A percentile compares a stretch with the other conserved stretches of the same genome.
phyloP scores from a whole-genome alignment of 2,329 filamentous ascomycete genomes.

The Ophiocordyceps robertsii region DNA sequence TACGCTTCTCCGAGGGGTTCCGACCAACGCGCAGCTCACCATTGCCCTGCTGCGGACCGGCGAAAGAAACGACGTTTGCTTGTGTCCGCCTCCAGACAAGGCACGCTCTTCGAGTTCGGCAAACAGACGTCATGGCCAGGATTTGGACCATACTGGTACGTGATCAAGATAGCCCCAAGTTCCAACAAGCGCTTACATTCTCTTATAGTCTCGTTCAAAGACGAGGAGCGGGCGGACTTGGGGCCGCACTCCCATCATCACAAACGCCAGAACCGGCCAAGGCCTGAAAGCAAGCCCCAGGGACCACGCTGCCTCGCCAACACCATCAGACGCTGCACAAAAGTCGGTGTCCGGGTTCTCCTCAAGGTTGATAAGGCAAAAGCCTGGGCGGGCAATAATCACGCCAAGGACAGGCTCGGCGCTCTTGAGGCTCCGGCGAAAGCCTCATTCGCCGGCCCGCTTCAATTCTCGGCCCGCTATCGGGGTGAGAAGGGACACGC shows the following conservation, averaged over 20 bases:
- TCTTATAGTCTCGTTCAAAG: not conserved
- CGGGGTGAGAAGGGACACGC: constrained; percentile 58
- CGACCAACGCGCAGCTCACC: not conserved
- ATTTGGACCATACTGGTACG: not conserved
- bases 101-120: not conserved
- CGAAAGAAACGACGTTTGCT: not conserved
- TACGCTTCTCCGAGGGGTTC: not conserved
- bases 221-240: not conserved
- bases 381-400: not conserved
- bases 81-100: not conserved
- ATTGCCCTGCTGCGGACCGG: not conserved
- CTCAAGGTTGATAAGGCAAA: not conserved
- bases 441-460: constrained; percentile 39
- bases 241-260: not conserved
- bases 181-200: not conserved
- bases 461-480: constrained; percentile 59
- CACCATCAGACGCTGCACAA: not conserved
- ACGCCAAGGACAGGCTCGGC: not conserved
- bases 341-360: not conserved
- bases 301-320: not conserved
- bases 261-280: not conserved
- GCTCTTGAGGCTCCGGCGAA: not conserved
- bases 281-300: not conserved
- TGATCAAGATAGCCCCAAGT: not conserved
- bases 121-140: not conserved